Base-by-base conservation (phyloP, 495 filamentous ascomycete species). In the Chlorociboria aeruginascens region DNA sequence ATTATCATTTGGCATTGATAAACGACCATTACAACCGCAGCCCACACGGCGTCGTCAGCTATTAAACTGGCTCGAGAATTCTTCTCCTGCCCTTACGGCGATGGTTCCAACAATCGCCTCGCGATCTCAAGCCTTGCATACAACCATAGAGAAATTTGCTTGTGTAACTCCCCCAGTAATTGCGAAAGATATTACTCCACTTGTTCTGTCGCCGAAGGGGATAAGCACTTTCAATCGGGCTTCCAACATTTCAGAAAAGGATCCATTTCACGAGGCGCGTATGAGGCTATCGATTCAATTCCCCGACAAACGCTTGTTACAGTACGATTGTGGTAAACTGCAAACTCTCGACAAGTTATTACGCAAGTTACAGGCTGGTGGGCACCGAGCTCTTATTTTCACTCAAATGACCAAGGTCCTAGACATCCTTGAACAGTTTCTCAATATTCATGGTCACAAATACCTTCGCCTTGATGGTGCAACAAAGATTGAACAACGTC, bases 361-460 rank as follows among this genome's bases (percentile, higher is more conserved):
- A 28, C 83, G 92, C 16, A 79, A 85, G 43, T 73, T 97, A 1
- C 89, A 96, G 65, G 78, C 85, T 7, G 87, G 86, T 45, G 87
- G 89, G 12, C 92, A 96, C 59, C 85, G 93, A 6, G 90, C 87
- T 4, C 69, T 99, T 30, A 97, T 99, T 63, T 99, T 99, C 67
- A 97, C 93, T 1, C 93, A 99, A 58, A 99, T 99, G 93, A 97
- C 93, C 25, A 94, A 90, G 61, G 92, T 97, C 54, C 79, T 99
- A 6, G 89, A 99, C 65, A 92, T 99, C 49, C 75, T 99, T 13
- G 93, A 99, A 57, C 89, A 89, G 48, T 99, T 97, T 61, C 78
- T 99, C 59, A 97, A 96, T 63, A 96, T 99, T 48, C 92, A 97
- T 58, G 89, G 89, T 1, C 86, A 97, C 63, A 92, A 90, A 29